Base-by-base conservation (phyloP, 73 alveolate genomes). In the Paramecium bursaria region DNA sequence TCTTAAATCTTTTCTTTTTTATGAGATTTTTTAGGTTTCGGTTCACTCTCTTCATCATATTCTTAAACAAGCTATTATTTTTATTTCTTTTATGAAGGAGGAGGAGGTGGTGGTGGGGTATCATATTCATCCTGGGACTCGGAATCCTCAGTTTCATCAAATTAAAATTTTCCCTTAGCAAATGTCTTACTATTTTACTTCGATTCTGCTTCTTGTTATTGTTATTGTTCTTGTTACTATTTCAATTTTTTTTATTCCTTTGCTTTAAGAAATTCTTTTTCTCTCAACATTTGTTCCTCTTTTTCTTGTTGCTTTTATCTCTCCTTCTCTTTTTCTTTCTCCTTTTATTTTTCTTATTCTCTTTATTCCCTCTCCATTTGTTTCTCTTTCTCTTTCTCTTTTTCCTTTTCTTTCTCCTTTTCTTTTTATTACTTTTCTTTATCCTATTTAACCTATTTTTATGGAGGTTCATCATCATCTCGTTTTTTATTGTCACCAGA, bases 111-210 rank as follows among this genome's bases (percentile, higher is more conserved):
- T n/a, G n/a, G n/a, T n/a, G n/a, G n/a, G n/a, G n/a, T n/a, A 27
- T 23, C 47, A 57, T 57, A 27, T 3, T 57, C 52, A 11, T 42
- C 33, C 33, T 57, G 51, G 11, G 76, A 57, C 33, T 57, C 76
- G 1, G 48, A 27, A 23, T 30, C 75, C 29, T 3, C 76, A 0
- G 27, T 7, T 30, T 57, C 76, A 23, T 30, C 49, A 4, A 30
- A 48, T 57, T 57, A 31, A 29, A 57, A 30, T 0, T 30, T 30
- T 3, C 33, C 76, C 7, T 57, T 57, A 10, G 33, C 26, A 19
- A 57, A 57, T 57, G 76, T 11, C 27, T 30, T 30, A 30, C 51
- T 57, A 3, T 57, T 57, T 31, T 57, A 23, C 30, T 57, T 50
- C 22, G 33, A 10, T 1, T 30, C 30, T 27, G 26, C 26, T 30